These are phyloP conservation scores for Murraya paniculata DNA, from an alignment of 345 rosid species.

Conservation along the genomic window DNA sequence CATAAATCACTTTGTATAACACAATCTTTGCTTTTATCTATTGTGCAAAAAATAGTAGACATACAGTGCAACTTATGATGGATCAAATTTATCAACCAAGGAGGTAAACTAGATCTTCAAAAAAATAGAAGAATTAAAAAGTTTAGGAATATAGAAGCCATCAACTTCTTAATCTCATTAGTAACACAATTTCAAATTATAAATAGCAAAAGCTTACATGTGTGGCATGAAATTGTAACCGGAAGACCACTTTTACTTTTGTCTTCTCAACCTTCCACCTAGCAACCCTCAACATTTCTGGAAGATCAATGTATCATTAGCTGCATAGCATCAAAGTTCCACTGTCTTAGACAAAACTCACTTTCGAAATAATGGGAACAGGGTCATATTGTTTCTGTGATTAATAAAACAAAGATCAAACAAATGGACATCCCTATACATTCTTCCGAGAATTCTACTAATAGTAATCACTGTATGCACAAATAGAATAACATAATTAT, in stretches of 20 bases:
- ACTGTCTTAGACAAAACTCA: conserved; percentile 7
- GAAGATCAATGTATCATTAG: conserved; percentile 34
- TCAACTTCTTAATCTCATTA: background rate
- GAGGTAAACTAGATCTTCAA: background rate
- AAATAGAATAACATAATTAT: background rate
- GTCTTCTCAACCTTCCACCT: conserved; percentile 95
- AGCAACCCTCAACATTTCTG: conserved; percentile 74
- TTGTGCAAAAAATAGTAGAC: background rate
- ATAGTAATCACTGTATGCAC: background rate
- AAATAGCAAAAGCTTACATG: conserved; percentile 60
- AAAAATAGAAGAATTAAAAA: background rate
- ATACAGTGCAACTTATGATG: background rate
- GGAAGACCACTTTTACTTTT: conserved; percentile 91
- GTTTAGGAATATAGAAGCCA: background rate
- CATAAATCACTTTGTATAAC: background rate
- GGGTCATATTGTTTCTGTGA: conserved; percentile 2
- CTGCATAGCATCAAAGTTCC: conserved; percentile 30
- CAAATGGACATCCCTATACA: background rate
- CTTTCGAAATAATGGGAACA: background rate
- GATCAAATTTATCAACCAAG: background rate
- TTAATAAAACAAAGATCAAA: background rate
- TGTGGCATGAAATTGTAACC: conserved; percentile 93
- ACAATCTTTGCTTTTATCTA: background rate
- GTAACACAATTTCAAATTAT: background rate
- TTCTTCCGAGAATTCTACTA: background rate